Evolutionary conservation across 768 basidiomycete species (phyloP), one percentile per base, ranked within the genome.

Genomic region (Suillus alpinus): DNA sequence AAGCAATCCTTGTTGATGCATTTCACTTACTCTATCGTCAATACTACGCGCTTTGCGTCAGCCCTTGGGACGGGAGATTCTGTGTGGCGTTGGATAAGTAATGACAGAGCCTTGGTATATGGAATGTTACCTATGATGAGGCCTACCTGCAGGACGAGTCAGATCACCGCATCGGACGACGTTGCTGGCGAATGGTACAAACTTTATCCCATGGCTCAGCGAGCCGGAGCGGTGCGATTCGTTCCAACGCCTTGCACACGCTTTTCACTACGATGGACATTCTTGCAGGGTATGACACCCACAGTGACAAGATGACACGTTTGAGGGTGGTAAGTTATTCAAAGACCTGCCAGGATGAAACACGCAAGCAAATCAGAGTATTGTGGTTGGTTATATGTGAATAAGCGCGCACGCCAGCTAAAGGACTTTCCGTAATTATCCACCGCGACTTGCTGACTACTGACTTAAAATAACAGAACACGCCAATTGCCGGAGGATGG

Each of bases 161-260:
- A 56, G 57, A 59, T 34, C 23, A n/a, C 47, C 49, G 14, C 46
- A 41, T 59, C 53, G 65, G 53, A 59, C 52, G 14, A 50, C 56
- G 13, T 50, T 32, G 10, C 47, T 6, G 47, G 40, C 57, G 32
- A 57, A 57, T 58, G 39, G 32, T 46, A 76, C 91, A 76, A 65
- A 97, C 95, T 75, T 98, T 98, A 69, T 98, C 95, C 94, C 95
- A 98, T 63, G 82, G 85, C 65, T 91, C 94, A 18, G 95, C 95
- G 8, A 97, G 80, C 40, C 84, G 79, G 23, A 94, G 81, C 3
- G 95, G 95, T 1, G 95, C 94, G 64, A 97, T 90, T 31, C 86
- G 83, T 63, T 91, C 89, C 88, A 94, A 89, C 0, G 87, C 86
- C 46, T 77, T 80, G 65, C 82, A 83, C 12, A 88, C 83, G 36